These are phyloP conservation scores for Cryphonectria parasitica DNA, from an alignment of 2,329 filamentous ascomycete species.

Conservation along the genomic window DNA sequence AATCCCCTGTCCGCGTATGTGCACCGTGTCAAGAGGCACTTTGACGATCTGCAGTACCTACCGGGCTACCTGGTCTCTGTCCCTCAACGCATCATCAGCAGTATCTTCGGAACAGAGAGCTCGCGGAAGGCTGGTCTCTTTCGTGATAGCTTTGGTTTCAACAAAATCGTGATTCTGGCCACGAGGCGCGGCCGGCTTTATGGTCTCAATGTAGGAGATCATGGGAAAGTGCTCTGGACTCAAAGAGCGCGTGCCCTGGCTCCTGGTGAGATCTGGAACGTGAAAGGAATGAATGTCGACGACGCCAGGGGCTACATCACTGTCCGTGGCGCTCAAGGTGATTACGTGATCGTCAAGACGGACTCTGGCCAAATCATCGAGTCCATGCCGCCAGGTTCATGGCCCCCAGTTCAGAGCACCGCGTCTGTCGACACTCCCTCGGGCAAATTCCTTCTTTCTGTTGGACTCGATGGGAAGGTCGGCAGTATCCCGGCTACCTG, in stretches of 20 bases:
- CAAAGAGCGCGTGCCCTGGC: conserved; percentile 63
- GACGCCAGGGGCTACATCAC: conserved; percentile 60
- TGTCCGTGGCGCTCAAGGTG: conserved; percentile 63
- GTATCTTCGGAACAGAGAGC: conserved; percentile 62
- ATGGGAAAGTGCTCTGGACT: conserved; percentile 78
- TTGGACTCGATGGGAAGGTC: conserved; percentile 55
- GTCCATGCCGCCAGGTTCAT: conserved; percentile 44
- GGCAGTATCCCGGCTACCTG: conserved; percentile 49
- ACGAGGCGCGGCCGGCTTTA: conserved; percentile 80
- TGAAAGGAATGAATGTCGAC: conserved; percentile 68
- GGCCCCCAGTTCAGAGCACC: conserved; percentile 49
- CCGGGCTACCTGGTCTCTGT: conserved; percentile 73
- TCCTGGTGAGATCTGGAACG: conserved; percentile 62
- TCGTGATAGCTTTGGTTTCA: conserved; percentile 82
- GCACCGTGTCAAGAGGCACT: conserved; percentile 81
- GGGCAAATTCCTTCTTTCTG: conserved; percentile 58
- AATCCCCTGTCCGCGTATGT: conserved; percentile 82
- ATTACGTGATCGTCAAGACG: conserved; percentile 60
- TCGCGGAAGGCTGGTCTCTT: conserved; percentile 52
- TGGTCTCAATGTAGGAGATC: conserved; percentile 75
- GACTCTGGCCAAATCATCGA: conserved; percentile 57
- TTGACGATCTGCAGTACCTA: conserved; percentile 75
- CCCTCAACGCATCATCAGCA: conserved; percentile 69
- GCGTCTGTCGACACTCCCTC: conserved; percentile 56
- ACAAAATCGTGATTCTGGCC: conserved; percentile 80